Base-by-base conservation (phyloP, 1,139 yeast genomes). In the Meyerozyma guilliermondii region DNA sequence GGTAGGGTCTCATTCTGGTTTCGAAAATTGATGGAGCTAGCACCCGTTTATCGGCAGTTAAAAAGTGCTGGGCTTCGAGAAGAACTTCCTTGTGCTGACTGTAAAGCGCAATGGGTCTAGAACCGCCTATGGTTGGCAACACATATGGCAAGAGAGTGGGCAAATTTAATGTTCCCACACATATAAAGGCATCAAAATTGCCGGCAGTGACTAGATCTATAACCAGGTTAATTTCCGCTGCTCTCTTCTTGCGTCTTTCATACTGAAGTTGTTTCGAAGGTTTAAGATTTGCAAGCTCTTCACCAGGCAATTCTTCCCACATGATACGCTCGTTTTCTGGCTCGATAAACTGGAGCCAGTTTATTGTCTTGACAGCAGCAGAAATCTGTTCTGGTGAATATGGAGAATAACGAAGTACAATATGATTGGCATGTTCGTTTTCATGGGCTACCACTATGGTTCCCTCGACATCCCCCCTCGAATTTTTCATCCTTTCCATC, bases 381-480 rank as follows among this genome's bases (percentile, higher is more conserved):
- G 71, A 64, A 22, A 79, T 68, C 41, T 74, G 62, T 14, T 75
- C 78, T 26, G 75, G 78, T 1, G 84, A 60, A 55, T 77, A 81
- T 53, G 82, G 80, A 41, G 91, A 76, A 57, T 81, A 81, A 47
- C 78, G 76, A 47, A 92, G 66, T 0, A 85, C 80, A 50, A 84
- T 85, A 33, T 83, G 66, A 55, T 89, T 91, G 6, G 96, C 82
- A 57, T 91, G 97, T 59, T 92, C 98, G 59, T 89, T 87, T 55
- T 91, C 98, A 63, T 92, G 97, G 3, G 84, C 72, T 26, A 87
- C 74, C 4, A 88, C 76, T 39, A 94, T 80, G 9, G 80, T 70
- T 13, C 98, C 98, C 23, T 47, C 40, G 7, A 23, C 30, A 40
- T 80, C 67, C 3, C 92, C 88, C 10, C 9, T 16, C 4, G 24